Conservation (phyloP, 2,329 filamentous ascomycete genomes). For the Aspergillus novofumigatus region DNA sequence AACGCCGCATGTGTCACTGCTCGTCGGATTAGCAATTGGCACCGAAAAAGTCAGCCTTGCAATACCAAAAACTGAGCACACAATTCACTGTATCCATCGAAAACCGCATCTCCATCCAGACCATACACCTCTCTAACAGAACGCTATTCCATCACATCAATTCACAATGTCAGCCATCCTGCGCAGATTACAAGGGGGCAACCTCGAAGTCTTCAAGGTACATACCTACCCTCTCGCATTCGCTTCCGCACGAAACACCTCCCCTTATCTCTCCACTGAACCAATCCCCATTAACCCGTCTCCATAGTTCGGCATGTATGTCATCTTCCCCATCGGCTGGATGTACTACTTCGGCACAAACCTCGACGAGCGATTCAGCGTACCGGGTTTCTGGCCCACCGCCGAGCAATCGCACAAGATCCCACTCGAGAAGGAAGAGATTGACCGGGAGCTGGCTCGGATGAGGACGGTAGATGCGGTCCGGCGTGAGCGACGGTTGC, state of each 20-base stretch:
- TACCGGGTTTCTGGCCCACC: constrained; percentile 91
- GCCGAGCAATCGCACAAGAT: constrained; percentile 51
- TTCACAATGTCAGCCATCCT: constrained; percentile 37
- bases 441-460: constrained; percentile 73
- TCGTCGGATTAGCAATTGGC: not conserved
- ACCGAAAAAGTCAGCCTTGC: not conserved
- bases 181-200: constrained; percentile 69
- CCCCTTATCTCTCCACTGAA: constrained; percentile 1
- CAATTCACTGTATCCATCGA: not conserved
- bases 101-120: not conserved
- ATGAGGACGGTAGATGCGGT: constrained; percentile 51
- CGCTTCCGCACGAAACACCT: not conserved
- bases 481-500: constrained; percentile 47
- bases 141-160: constrained; percentile 4
- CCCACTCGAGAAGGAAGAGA: constrained; percentile 53
- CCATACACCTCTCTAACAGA: not conserved
- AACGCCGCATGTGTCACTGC: not conserved
- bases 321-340: constrained; percentile 97
- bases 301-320: constrained; percentile 91
- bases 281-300: not conserved
- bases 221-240: constrained; percentile 9
- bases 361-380: constrained; percentile 84
- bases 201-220: constrained; percentile 95
- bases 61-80: not conserved
- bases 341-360: constrained; percentile 99